phyloP scores from a whole-genome alignment of 2,329 filamentous ascomycete genomes.

The Bipolaris bicolor region DNA sequence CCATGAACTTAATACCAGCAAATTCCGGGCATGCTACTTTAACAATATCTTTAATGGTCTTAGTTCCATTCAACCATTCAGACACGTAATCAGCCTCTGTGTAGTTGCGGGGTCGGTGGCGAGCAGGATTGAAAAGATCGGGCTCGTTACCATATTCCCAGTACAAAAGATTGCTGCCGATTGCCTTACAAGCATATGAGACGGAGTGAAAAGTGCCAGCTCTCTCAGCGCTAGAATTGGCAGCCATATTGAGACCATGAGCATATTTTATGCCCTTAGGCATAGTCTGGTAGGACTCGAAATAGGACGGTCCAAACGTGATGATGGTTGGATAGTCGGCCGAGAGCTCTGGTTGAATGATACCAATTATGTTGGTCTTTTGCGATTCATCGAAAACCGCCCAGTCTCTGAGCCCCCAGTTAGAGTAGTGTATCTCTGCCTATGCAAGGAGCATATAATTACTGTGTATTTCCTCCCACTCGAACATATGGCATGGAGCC shows the following conservation, averaged over 20 bases:
- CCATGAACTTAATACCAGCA: slow-evolving; percentile 4
- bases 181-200: slow-evolving; percentile 62
- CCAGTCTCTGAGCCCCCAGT: slow-evolving; percentile 44
- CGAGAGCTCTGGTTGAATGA: slow-evolving; percentile 57
- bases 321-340: slow-evolving; percentile 66
- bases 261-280: slow-evolving; percentile 62
- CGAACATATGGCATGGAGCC: slow-evolving; percentile 65
- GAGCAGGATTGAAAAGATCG: slow-evolving; percentile 61
- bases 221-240: slow-evolving; percentile 54
- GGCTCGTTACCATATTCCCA: slow-evolving; percentile 71
- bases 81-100: slow-evolving; percentile 55
- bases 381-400: slow-evolving; percentile 9
- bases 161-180: slow-evolving; percentile 58
- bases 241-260: slow-evolving; percentile 66
- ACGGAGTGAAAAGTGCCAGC: slow-evolving; percentile 60
- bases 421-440: slow-evolving; percentile 53
- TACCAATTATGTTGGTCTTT: slow-evolving; percentile 54
- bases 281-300: slow-evolving; percentile 64
- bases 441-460: slow-evolving; percentile 61
- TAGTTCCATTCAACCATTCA: slow-evolving; percentile 10
- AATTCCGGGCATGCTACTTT: slow-evolving; percentile 4
- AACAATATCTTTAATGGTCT: neutral
- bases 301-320: slow-evolving; percentile 65
- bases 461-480: slow-evolving; percentile 69
- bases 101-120: slow-evolving; percentile 60